phyloP scores from a whole-genome alignment of 2,329 filamentous ascomycete genomes.

The Aspergillus udagawae region DNA sequence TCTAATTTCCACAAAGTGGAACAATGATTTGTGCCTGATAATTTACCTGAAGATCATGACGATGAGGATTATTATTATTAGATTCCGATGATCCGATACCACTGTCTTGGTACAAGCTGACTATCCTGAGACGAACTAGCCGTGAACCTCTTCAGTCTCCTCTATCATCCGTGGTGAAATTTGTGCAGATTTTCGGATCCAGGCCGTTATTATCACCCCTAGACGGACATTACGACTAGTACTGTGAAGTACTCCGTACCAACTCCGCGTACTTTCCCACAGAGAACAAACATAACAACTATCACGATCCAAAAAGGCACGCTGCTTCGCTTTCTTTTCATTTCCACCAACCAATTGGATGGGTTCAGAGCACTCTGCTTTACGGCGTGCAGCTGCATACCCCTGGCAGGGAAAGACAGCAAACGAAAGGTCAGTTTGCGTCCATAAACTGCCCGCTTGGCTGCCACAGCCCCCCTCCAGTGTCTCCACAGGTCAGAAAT shows the following conservation, averaged over 20 bases:
- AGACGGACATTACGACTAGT: background rate
- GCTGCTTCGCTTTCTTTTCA: background rate
- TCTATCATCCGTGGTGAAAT: background rate
- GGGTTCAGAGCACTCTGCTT: background rate
- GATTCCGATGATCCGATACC: constrained; percentile 8
- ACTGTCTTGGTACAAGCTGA: background rate
- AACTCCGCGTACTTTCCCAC: background rate
- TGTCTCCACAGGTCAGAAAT: background rate
- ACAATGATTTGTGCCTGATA: background rate
- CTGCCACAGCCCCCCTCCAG: background rate
- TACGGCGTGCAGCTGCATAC: background rate
- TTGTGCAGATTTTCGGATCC: background rate
- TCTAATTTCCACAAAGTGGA: background rate
- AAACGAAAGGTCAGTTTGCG: background rate
- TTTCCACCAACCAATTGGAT: background rate
- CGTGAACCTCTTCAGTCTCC: background rate
- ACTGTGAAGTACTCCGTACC: background rate
- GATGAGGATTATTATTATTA: constrained; percentile 8
- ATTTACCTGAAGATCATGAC: background rate
- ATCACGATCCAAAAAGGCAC: background rate
- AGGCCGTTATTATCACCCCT: background rate
- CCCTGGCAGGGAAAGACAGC: background rate
- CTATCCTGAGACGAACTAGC: background rate
- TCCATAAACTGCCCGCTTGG: background rate
- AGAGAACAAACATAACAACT: background rate